These are phyloP conservation scores for Fusarium praegraminearum DNA, from an alignment of 2,329 filamentous ascomycete species.

Conservation along the genomic window DNA sequence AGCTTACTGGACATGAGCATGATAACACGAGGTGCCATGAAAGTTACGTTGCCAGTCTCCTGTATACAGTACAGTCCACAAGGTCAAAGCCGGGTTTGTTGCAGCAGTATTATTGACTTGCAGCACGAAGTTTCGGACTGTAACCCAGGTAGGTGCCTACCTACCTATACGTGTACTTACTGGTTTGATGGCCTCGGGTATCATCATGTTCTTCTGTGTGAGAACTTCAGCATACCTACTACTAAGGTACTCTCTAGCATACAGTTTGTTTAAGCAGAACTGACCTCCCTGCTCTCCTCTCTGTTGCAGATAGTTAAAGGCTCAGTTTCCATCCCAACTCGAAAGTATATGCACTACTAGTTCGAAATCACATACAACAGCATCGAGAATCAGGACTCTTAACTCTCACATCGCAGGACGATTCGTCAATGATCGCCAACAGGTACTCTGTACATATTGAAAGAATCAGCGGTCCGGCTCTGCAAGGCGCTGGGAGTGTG, in stretches of 20 bases:
- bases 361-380: no score
- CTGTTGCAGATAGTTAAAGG: not conserved
- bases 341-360: not conserved
- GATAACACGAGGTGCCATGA: conserved; percentile 34
- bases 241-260: no score
- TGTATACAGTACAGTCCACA: conserved; percentile 28
- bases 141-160: not conserved
- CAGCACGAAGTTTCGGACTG: not conserved
- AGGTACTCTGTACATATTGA: not conserved
- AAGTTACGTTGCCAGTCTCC: conserved; percentile 24
- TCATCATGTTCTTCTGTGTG: not conserved
- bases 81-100: not conserved
- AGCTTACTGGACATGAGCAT: conserved; percentile 39
- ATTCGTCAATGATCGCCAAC: not conserved
- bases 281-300: not conserved
- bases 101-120: conserved; percentile 18
- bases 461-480: conserved; percentile 30
- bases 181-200: not conserved
- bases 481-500: conserved; percentile 45
- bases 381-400: no score
- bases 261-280: not conserved
- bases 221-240: not conserved
- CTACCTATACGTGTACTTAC: not conserved
- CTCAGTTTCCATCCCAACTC: not conserved
- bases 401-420: not conserved